These are phyloP conservation scores for Eruca vesicaria DNA, from an alignment of 441 rosid genomes.

Conservation along the genomic window DNA sequence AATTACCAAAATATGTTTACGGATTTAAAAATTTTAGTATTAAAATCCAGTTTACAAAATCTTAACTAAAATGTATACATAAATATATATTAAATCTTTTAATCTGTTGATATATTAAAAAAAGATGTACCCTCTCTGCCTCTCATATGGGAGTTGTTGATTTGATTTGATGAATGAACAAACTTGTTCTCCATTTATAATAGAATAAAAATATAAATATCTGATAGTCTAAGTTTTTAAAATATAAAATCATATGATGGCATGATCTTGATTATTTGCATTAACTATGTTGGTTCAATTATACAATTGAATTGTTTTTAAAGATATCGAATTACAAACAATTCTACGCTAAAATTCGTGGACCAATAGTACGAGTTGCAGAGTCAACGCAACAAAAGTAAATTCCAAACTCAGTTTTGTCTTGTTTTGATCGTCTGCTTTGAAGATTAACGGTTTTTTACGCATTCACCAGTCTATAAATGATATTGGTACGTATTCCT, in stretches of 20 bases:
- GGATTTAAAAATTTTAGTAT: too few relatives aligned
- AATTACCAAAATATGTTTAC: too few relatives aligned
- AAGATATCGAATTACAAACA: not conserved
- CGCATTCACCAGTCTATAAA: not conserved
- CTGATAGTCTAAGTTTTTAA: too few relatives aligned
- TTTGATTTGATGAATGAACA: not conserved
- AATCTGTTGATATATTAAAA: not conserved
- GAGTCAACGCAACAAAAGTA: constrained; percentile 22
- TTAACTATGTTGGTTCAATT: not conserved
- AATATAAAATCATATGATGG: too few relatives aligned
- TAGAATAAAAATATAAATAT: too few relatives aligned
- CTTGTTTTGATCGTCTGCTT: not conserved
- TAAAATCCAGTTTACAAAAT: too few relatives aligned
- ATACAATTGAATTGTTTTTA: not conserved
- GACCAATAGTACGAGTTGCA: constrained; percentile 24
- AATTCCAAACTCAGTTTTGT: not conserved
- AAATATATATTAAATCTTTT: too few relatives aligned
- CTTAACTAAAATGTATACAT: too few relatives aligned
- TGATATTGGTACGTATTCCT: constrained; percentile 11
- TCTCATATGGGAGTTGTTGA: not conserved
- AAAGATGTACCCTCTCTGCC: not conserved
- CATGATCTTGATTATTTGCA: too few relatives aligned
- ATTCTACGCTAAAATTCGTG: not conserved
- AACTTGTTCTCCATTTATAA: too few relatives aligned
- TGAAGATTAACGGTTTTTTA: constrained; percentile 11